phyloP scores from a whole-genome alignment of 495 filamentous ascomycete genomes.

The Xylaria bambusicola region DNA sequence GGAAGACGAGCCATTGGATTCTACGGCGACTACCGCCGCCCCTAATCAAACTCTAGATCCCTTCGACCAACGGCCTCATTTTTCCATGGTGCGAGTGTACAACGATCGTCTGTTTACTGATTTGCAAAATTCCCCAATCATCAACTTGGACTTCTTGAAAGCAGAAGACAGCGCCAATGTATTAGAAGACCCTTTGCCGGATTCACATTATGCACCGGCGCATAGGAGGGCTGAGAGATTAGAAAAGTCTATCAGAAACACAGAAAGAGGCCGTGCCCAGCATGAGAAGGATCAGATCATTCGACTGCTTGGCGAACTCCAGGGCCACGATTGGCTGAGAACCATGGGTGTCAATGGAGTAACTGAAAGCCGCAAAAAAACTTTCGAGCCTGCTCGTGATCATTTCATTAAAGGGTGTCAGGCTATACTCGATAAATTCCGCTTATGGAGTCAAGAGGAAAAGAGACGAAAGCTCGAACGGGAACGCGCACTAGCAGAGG shows the following conservation, averaged over 20 bases:
- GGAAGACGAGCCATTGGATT: slow-evolving; percentile 26
- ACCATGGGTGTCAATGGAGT: slow-evolving; percentile 89
- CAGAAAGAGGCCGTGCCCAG: slow-evolving; percentile 86
- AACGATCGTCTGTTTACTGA: slow-evolving; percentile 47
- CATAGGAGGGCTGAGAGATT: slow-evolving; percentile 81
- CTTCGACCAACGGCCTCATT: slow-evolving; percentile 19
- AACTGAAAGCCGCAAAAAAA: slow-evolving; percentile 78
- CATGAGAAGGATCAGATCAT: slow-evolving; percentile 90
- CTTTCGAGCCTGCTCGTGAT: slow-evolving; percentile 80
- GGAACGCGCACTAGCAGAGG: slow-evolving; percentile 56
- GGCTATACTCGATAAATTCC: slow-evolving; percentile 81
- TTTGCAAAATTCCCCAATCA: slow-evolving; percentile 53
- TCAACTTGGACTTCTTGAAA: slow-evolving; percentile 59
- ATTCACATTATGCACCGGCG: slow-evolving; percentile 64
- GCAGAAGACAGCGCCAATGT: slow-evolving; percentile 40
- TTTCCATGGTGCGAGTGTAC: slow-evolving; percentile 48
- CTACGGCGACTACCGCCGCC: slow-evolving; percentile 30
- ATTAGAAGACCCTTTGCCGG: slow-evolving; percentile 66
- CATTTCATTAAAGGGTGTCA: slow-evolving; percentile 82
- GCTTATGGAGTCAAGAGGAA: slow-evolving; percentile 85
- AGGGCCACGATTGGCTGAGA: slow-evolving; percentile 90
- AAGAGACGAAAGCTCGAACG: slow-evolving; percentile 72
- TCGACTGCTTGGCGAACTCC: slow-evolving; percentile 79
- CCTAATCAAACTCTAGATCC: slow-evolving; percentile 21
- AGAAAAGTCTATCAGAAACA: slow-evolving; percentile 90